These are phyloP conservation scores for Dissophora globulifera DNA, from an alignment of 192 early-diverging fungal genomes.

Conservation along the genomic window DNA sequence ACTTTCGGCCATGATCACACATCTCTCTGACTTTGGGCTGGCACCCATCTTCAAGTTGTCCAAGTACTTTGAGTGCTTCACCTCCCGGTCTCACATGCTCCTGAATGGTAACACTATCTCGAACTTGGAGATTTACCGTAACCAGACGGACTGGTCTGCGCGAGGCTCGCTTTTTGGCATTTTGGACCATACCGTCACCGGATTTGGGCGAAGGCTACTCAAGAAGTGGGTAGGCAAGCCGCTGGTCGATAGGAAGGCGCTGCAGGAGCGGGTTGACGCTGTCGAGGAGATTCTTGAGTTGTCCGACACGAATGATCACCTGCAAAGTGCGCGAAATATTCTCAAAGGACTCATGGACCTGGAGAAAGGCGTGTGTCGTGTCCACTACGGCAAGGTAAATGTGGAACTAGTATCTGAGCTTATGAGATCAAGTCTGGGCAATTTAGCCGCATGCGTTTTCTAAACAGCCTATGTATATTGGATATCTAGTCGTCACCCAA, in stretches of 20 bases:
- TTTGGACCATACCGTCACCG: constrained; percentile 73
- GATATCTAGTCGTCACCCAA: constrained; percentile 63
- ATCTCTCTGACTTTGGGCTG: constrained; percentile 73
- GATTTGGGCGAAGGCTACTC: constrained; percentile 72
- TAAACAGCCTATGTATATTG: no score
- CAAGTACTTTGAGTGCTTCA: constrained; percentile 70
- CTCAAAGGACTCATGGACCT: constrained; percentile 70
- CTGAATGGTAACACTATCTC: constrained; percentile 72
- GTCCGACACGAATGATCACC: constrained; percentile 30
- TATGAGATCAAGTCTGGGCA: neutral
- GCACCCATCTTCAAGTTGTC: constrained; percentile 64
- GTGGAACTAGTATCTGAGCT: no score
- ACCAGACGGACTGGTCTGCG: constrained; percentile 56
- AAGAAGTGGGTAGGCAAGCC: constrained; percentile 77
- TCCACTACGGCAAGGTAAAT: constrained; percentile 72
- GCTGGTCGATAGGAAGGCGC: constrained; percentile 60
- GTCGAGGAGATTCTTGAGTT: constrained; percentile 65
- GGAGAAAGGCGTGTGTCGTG: constrained; percentile 72
- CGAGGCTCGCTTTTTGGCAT: constrained; percentile 65
- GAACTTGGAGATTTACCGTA: constrained; percentile 73
- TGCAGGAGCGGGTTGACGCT: constrained; percentile 69
- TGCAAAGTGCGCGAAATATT: constrained; percentile 43
- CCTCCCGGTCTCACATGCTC: constrained; percentile 67
- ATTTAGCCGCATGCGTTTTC: no score
- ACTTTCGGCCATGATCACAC: constrained; percentile 65